Base-by-base conservation (phyloP, 495 filamentous ascomycete genomes). In the Xylaria castorea region DNA sequence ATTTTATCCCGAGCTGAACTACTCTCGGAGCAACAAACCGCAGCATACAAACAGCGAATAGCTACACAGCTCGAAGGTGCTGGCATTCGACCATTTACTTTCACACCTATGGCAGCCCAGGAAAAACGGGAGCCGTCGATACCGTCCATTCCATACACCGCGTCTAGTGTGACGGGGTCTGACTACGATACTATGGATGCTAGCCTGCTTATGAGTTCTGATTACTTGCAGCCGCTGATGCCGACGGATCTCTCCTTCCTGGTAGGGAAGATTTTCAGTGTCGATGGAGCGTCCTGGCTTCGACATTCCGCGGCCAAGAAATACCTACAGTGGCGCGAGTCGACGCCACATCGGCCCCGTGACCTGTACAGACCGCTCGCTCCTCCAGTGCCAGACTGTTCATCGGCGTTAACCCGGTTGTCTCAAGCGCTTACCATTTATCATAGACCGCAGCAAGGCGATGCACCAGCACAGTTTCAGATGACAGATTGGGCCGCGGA, bases 101-200 rank as follows among this genome's bases (percentile, higher is more conserved):
- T 97, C 71, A 87, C 87, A 25, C 53, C 76, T 32, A 55, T 40
- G 66, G 42, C 61, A 18, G 65, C 40, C 44, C 58, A 68, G 62
- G 75, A 73, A 9, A 67, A 32, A 48, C 11, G 46, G 53, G 18
- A 71, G 74, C n/a, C 16, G 11, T 55, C 40, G 25, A 74, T 73
- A 53, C 81, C 76, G 32, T 76, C 77, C 73, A 74, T 82, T 74
- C 90, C 94, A 9, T 97, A 92, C 79, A 91, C 94, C 9, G 88
- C 97, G 51, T 98, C 97, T 30, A 97, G 93, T 25, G 89, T 88
- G 16, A 86, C 90, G 48, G 89, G 88, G 14, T 89, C 89, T 63
- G 94, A 99, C 79, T 83, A 91, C 64, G 94, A 97, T 30, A 91
- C 87, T 58, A 97, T 99, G 94, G 96, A 99, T 77, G 96, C 96